Conservation (phyloP, 345 rosid genomes). For the Linum lewisii region DNA sequence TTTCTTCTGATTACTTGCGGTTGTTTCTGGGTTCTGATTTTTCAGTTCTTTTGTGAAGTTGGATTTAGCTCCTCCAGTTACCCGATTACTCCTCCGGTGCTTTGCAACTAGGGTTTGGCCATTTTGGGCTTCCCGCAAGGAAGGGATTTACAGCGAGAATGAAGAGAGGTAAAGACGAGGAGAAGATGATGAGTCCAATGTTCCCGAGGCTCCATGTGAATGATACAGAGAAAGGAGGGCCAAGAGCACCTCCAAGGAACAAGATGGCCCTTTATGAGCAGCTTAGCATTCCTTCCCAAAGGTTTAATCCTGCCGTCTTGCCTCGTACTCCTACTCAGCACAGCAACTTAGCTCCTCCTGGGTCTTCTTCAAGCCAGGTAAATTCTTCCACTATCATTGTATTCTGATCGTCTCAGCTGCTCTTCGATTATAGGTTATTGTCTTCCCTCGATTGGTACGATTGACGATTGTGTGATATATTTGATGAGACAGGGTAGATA, state of each 20-base stretch:
- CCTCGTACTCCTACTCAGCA: constrained; percentile 26
- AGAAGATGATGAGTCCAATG: constrained; percentile 65
- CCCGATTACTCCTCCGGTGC: too few species aligned
- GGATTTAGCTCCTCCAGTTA: too few species aligned
- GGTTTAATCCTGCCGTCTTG: constrained; percentile 36
- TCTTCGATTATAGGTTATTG: background rate
- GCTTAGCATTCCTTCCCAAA: constrained; percentile 76
- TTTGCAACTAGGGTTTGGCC: too few species aligned
- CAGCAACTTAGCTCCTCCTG: constrained; percentile 32
- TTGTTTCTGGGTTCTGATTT: too few species aligned
- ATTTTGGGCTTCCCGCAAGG: background rate
- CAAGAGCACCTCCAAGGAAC: constrained; percentile 96
- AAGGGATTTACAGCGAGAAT: constrained; percentile 18
- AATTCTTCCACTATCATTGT: background rate
- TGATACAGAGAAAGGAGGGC: constrained; percentile 86
- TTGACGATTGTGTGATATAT: too few species aligned
- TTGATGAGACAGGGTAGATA: background rate
- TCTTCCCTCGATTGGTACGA: background rate
- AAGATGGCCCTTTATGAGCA: constrained; percentile 99
- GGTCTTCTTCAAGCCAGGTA: constrained; percentile 62
- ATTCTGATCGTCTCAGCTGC: background rate
- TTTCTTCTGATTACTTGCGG: too few species aligned
- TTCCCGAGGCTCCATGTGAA: constrained; percentile 91
- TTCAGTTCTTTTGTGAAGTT: too few species aligned
- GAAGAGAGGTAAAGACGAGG: constrained; percentile 74